Evolutionary conservation across 2,329 filamentous ascomycete species (phyloP).

Genomic region (Colletotrichum tanaceti): DNA sequence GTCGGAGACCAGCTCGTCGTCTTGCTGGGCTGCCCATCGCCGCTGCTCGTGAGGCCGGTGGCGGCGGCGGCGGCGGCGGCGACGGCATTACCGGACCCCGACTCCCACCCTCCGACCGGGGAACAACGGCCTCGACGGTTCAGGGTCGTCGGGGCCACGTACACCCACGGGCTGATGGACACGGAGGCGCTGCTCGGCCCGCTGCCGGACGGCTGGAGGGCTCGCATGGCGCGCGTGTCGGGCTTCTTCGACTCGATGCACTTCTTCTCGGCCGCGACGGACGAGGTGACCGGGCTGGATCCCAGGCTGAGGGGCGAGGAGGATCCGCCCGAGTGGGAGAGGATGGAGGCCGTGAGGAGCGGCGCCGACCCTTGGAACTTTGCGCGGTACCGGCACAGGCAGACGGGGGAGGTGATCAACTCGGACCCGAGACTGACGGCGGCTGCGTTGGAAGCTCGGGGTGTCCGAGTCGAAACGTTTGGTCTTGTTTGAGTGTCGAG

Average conservation of each 20-base stretch:
- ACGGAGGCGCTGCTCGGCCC: constrained; percentile 26
- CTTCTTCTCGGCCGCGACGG: neutral
- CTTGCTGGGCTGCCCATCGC: neutral
- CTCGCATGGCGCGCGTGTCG: neutral
- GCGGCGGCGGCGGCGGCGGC: too few species aligned
- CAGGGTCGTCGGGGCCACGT: constrained; percentile 21
- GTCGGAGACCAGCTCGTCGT: constrained; percentile 1
- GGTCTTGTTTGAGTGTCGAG: neutral
- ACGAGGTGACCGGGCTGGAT: neutral
- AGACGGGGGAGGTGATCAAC: neutral
- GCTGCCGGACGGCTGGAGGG: constrained; percentile 9
- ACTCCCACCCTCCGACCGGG: too few species aligned
- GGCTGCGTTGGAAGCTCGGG: neutral
- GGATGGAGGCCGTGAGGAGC: neutral
- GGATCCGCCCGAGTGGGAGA: constrained; percentile 1
- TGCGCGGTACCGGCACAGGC: neutral
- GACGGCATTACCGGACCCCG: too few species aligned
- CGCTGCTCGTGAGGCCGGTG: neutral
- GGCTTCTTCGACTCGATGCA: constrained; percentile 16
- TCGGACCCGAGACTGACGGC: neutral
- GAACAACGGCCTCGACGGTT: neutral
- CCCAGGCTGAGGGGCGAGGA: neutral
- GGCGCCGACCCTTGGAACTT: constrained; percentile 3
- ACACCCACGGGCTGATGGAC: constrained; percentile 24
- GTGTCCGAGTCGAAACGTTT: neutral